A percentile compares a stretch with the other conserved stretches of the same genome.
These are phyloP conservation scores for Syzygium aqueum DNA, from an alignment of 345 rosid species.

Conservation along the genomic window DNA sequence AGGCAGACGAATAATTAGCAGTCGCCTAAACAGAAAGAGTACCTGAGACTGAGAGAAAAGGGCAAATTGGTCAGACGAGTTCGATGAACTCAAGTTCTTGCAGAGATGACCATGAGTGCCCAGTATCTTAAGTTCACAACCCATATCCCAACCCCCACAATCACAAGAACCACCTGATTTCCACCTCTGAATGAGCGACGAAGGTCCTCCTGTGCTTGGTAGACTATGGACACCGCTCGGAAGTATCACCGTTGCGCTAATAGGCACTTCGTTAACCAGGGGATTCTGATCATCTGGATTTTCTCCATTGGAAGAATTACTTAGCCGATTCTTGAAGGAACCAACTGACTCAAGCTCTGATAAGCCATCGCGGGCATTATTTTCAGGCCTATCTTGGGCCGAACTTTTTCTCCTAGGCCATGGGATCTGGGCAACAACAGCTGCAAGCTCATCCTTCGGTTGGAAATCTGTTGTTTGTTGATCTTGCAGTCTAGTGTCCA, in stretches of 20 bases:
- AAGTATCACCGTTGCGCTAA: constrained; percentile 58
- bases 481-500: constrained; percentile 34
- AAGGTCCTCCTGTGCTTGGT: constrained; percentile 82
- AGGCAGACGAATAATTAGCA: not conserved
- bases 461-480: constrained; percentile 33
- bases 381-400: constrained; percentile 16
- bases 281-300: constrained; percentile 11
- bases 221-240: constrained; percentile 84
- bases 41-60: constrained; percentile 10
- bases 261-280: constrained; percentile 12
- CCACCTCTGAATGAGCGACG: constrained; percentile 86
- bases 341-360: constrained; percentile 10
- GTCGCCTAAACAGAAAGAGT: not conserved
- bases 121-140: constrained; percentile 69
- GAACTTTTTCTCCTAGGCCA: constrained; percentile 8
- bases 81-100: constrained; percentile 8
- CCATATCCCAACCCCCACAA: constrained; percentile 98
- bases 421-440: constrained; percentile 65
- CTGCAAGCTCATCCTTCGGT: constrained; percentile 78
- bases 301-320: not conserved
- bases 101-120: constrained; percentile 24
- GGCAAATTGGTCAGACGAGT: constrained; percentile 10
- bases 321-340: not conserved
- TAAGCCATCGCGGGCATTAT: constrained; percentile 2
- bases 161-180: constrained; percentile 90